Evolutionary conservation across 805 yeast species (phyloP).

Genomic region (Lipomyces spencermartinsiae): DNA sequence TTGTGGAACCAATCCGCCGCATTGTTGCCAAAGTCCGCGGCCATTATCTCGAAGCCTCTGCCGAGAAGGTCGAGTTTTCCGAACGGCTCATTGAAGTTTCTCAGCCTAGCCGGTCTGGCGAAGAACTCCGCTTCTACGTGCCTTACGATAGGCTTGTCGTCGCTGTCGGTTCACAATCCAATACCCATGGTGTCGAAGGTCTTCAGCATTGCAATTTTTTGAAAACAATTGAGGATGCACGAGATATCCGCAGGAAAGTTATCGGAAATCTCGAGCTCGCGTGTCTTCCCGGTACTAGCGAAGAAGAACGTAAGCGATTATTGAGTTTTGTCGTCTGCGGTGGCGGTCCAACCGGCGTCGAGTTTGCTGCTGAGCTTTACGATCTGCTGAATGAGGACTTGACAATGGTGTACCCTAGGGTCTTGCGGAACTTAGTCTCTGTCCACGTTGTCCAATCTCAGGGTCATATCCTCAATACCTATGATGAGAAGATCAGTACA

Average conservation of each 20-base stretch:
- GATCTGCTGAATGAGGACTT: constrained; percentile 72
- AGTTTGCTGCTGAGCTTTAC: constrained; percentile 72
- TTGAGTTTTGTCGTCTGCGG: constrained; percentile 73
- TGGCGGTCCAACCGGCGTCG: constrained; percentile 80
- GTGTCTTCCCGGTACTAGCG: constrained; percentile 67
- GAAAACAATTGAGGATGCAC: constrained; percentile 72
- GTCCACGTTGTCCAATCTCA: constrained; percentile 75
- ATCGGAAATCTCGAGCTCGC: constrained; percentile 65
- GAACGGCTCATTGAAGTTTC: constrained; percentile 65
- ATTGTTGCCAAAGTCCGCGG: constrained; percentile 61
- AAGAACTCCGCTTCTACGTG: constrained; percentile 58
- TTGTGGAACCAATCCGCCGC: constrained; percentile 68
- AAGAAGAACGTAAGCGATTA: constrained; percentile 65
- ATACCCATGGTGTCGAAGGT: constrained; percentile 77
- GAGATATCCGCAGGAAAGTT: constrained; percentile 60
- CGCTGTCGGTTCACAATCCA: constrained; percentile 72
- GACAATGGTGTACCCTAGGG: constrained; percentile 61
- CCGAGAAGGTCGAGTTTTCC: constrained; percentile 62
- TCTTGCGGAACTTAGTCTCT: constrained; percentile 65
- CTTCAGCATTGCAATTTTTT: constrained; percentile 64
- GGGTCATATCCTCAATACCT: constrained; percentile 69
- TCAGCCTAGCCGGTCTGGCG: constrained; percentile 52
- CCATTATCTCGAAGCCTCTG: constrained; percentile 67
- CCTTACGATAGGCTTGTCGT: constrained; percentile 75
- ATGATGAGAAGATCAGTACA: constrained; percentile 67